Evolutionary conservation across 148 eudicot genomes (phyloP).

Genomic region (Silene conica): DNA sequence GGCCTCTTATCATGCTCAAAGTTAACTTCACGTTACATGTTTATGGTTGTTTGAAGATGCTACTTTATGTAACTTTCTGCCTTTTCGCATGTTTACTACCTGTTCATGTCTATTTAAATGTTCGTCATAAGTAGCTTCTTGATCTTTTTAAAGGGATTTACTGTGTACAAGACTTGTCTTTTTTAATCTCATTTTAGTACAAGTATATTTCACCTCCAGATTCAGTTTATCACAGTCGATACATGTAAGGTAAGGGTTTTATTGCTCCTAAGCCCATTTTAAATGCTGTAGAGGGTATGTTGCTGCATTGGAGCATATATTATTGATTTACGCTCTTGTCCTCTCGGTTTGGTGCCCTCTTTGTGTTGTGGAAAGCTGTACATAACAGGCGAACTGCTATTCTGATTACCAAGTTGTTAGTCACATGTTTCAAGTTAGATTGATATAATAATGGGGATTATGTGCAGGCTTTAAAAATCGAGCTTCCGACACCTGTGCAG

Average conservation of each 20-base stretch:
- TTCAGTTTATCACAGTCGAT: not conserved
- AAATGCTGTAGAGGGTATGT: not conserved
- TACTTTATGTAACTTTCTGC: not conserved
- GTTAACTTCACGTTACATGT: not conserved
- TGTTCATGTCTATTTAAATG: not conserved
- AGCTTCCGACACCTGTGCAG: slow-evolving; percentile 66
- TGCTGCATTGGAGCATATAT: not conserved
- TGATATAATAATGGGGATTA: slow-evolving; percentile 6
- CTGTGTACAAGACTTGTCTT: not conserved
- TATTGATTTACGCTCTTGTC: not conserved
- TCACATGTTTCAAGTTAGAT: not conserved
- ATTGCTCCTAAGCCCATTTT: not conserved
- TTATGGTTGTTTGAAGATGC: not conserved
- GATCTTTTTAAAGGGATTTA: not conserved
- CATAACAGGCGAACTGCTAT: not conserved
- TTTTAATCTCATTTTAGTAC: not conserved
- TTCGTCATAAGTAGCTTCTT: not conserved
- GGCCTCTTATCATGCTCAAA: not conserved
- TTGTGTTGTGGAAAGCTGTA: not conserved
- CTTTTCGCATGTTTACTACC: not conserved
- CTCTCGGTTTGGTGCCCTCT: not conserved
- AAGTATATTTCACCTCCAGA: not conserved
- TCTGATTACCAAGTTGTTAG: not conserved
- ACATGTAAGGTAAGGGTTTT: not conserved
- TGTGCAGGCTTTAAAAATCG: slow-evolving; percentile 68